These are phyloP conservation scores for Aspergillus haitiensis DNA, from an alignment of 495 filamentous ascomycete species.

Conservation along the genomic window DNA sequence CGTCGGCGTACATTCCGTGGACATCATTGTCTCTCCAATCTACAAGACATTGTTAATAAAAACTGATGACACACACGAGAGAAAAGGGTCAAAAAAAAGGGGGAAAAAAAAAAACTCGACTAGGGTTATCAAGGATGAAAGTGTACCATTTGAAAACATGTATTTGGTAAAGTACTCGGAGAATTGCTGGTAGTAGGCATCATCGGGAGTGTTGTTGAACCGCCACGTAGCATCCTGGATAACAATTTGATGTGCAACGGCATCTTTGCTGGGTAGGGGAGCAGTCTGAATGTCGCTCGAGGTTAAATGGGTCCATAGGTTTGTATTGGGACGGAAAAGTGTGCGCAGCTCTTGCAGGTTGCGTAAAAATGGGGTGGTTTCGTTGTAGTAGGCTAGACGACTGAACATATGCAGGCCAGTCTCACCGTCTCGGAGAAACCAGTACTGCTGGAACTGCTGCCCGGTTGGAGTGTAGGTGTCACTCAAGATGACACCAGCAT, in stretches of 20 bases:
- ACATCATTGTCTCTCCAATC: slow-evolving; percentile 54
- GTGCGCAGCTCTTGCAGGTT: slow-evolving; percentile 58
- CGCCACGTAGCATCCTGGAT: slow-evolving; percentile 61
- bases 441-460: slow-evolving; percentile 57
- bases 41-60: not conserved
- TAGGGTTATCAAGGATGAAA: not conserved
- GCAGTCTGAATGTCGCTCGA: slow-evolving; percentile 52
- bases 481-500: slow-evolving; percentile 52
- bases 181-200: slow-evolving; percentile 51
- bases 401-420: slow-evolving; percentile 58
- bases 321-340: slow-evolving; percentile 54
- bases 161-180: slow-evolving; percentile 63
- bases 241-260: slow-evolving; percentile 38
- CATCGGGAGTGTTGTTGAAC: slow-evolving; percentile 49
- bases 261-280: slow-evolving; percentile 50
- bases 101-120: too few relatives aligned
- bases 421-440: slow-evolving; percentile 56
- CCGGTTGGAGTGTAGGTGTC: slow-evolving; percentile 53
- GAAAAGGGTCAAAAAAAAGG: not conserved
- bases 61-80: not conserved
- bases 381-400: slow-evolving; percentile 54
- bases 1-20: slow-evolving; percentile 56
- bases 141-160: slow-evolving; percentile 46
- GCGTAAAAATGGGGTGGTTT: slow-evolving; percentile 51
- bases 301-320: slow-evolving; percentile 56